Base-by-base conservation (phyloP, 371 early-diverging fungal species). In the Basidiobolus meristosporus region DNA sequence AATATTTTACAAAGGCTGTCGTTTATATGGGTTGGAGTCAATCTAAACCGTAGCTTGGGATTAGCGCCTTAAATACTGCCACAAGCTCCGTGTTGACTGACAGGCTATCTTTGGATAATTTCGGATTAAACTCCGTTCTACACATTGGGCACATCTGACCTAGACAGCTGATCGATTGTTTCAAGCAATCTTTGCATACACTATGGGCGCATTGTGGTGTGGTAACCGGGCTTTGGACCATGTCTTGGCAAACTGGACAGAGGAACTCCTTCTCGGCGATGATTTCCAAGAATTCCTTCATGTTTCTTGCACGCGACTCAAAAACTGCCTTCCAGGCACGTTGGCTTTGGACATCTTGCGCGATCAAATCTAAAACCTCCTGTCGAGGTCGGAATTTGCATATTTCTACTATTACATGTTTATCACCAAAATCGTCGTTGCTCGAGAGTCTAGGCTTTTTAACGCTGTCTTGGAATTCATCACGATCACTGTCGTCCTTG, bases 181-280 rank as follows among this genome's bases (percentile, higher is more conserved):
- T 32, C 17, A 50, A 35, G 15, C 50, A 45, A 10, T 18, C 32
- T 9, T 10, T 11, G 15, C 73, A 77, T 16, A 56, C 57, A 35
- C 63, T 68, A 51, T 77, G 77, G 1, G 65, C 56, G 36, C 73
- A 73, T 1, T 54, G 49, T 11, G 65, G 62, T 3, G 70, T 65
- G 18, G 64, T 52, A 9, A 73, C 57, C 30, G 28, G 35, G 16
- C 51, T 38, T 33, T 31, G 33, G 7, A 53, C 56, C 31, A 56
- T 57, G 21, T 65, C 60, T 54, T 68, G 52, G 18, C 57, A 62
- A 17, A 62, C 51, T 2, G 57, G 50, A 36, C 60, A 62, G 5
- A 42, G 35, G 38, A 60, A 55, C n/a, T 53, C 49, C 22, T 47
- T 30, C 19, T 45, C 57, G 9, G 46, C 19, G 38, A 62, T 45